A percentile compares a stretch with the other conserved stretches of the same genome.
Evolutionary conservation across 2,329 filamentous ascomycete species (phyloP).

Genomic region (Calycina herbarum): DNA sequence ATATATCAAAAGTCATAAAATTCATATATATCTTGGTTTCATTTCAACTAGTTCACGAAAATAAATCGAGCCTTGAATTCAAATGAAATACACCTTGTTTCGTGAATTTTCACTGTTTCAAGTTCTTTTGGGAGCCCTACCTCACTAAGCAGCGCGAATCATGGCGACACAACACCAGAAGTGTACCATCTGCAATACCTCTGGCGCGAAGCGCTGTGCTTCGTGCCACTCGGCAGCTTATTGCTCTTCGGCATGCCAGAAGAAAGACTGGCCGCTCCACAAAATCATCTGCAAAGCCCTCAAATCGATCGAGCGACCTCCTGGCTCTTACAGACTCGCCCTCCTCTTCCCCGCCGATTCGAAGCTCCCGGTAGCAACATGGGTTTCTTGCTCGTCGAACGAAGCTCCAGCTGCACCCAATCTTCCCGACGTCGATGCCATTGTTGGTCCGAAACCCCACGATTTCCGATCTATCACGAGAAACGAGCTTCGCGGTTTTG

Average conservation of each 20-base stretch:
- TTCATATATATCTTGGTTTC: no score
- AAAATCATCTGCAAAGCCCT: constrained; percentile 12
- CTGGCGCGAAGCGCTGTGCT: constrained; percentile 6
- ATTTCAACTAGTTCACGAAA: no score
- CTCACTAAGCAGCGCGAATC: neutral
- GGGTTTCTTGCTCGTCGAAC: neutral
- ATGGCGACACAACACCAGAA: neutral
- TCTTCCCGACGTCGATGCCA: neutral
- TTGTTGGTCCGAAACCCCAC: neutral
- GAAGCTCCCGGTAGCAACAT: neutral
- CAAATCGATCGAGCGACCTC: neutral
- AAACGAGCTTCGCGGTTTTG: neutral
- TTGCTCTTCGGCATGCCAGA: constrained; percentile 11
- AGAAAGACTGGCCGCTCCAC: constrained; percentile 14
- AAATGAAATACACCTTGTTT: no score
- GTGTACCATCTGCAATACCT: neutral
- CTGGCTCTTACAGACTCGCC: neutral
- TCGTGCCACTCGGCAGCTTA: constrained; percentile 11
- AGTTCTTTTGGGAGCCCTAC: no score
- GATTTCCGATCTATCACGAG: neutral
- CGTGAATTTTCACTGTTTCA: no score
- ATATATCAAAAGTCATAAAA: no score
- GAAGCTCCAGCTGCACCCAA: neutral
- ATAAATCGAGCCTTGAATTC: no score
- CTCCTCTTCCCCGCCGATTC: neutral